Evolutionary conservation across 768 basidiomycete species (phyloP), one percentile per base, ranked within the genome.

Genomic region (Mycena vulgaris): DNA sequence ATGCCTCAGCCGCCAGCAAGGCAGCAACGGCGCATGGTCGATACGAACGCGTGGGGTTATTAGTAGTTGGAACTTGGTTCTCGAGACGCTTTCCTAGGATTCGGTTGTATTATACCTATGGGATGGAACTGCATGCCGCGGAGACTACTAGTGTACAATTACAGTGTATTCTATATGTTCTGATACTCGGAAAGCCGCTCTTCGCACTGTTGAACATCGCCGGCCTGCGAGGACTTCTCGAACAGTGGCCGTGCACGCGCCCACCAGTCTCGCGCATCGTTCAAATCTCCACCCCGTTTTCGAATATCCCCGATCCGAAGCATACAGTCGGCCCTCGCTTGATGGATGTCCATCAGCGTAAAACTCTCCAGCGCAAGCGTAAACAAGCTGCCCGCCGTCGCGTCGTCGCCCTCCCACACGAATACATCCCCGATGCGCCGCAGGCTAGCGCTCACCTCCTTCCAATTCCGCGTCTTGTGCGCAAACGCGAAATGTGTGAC

Each of bases 321-420:
- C 53, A 55, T 55, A 14, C 53, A 55, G 19, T 55, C 33, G 23
- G 31, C 53, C 31, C 19, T 31, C 8, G 23, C 21, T 31, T 55
- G 53, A 55, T 55, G 53, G 13, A 55, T 55, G 53, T 35, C 53
- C 53, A 55, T 55, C 30, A 23, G 16, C 33, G 53, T 55, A n/a
- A 21, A 55, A n/a, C n/a, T 55, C 5, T 55, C 53, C 21, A 55
- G 53, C 31, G n/a, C 33, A 16, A 55, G 31, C 31, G 14, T 2
- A n/a, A 55, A 55, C 27, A 55, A 35, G 31, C 53, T 35, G 31
- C 27, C 9, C 11, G 53, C 53, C 31, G 53, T 55, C 30, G 30
- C 33, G 33, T 55, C 53, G 53, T 55, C 53, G 9, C 53, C 33
- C 17, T 55, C 53, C 9, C 11, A 19, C 5, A 55, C 53, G 31